phyloP scores from a whole-genome alignment of 2,329 filamentous ascomycete genomes.

The Lasiodiplodia gonubiensis region DNA sequence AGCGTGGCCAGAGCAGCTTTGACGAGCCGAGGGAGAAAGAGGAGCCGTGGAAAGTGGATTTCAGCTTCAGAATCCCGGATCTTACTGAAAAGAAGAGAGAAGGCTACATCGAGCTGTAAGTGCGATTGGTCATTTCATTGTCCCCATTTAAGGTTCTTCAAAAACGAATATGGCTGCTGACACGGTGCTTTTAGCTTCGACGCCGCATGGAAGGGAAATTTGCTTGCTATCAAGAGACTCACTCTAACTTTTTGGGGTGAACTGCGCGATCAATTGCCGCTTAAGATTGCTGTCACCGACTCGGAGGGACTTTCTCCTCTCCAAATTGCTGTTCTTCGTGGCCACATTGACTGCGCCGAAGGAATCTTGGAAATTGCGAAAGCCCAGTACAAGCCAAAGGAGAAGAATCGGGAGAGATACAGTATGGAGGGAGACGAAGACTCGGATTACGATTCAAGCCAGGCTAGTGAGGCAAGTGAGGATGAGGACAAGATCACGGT shows the following conservation, averaged over 20 bases:
- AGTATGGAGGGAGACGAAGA: constrained; percentile 46
- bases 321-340: constrained; percentile 69
- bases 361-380: constrained; percentile 72
- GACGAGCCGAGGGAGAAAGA: neutral
- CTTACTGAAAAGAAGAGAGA: constrained; percentile 60
- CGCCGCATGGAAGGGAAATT: constrained; percentile 73
- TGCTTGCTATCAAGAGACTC: constrained; percentile 68
- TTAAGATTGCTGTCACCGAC: constrained; percentile 69
- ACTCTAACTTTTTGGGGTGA: constrained; percentile 66
- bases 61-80: constrained; percentile 58
- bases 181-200: constrained; percentile 61
- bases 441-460: constrained; percentile 45
- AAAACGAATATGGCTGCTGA: neutral
- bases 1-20: constrained; percentile 22
- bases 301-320: constrained; percentile 63
- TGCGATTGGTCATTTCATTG: constrained; percentile 28
- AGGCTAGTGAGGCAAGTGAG: constrained; percentile 37
- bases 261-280: constrained; percentile 60
- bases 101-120: constrained; percentile 69
- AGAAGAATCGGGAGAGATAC: constrained; percentile 59
- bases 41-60: constrained; percentile 41
- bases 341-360: constrained; percentile 67
- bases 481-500: constrained; percentile 43
- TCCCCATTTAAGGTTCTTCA: too few relatives aligned
- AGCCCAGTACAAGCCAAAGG: constrained; percentile 68